Evolutionary conservation across 306 rosid genomes (phyloP).

Genomic region (Prunus armeniaca): DNA sequence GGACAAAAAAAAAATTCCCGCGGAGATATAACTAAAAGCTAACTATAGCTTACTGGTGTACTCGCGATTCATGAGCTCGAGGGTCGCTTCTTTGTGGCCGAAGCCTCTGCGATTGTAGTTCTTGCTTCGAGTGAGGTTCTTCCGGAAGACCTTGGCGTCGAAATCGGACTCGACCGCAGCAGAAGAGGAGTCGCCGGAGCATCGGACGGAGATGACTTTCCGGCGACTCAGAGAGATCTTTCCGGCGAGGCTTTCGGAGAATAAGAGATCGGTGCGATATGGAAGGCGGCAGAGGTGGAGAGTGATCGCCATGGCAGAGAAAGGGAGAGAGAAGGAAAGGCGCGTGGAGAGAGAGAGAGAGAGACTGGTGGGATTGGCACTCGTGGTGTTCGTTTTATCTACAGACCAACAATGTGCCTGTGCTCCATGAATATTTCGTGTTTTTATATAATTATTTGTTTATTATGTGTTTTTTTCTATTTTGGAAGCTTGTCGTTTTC

Average conservation of each 20-base stretch:
- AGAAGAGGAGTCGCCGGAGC: conserved; percentile 47
- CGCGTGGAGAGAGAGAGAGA: not conserved
- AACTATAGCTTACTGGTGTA: conserved; percentile 58
- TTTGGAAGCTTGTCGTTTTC: conserved; percentile 7
- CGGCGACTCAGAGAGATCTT: conserved; percentile 32
- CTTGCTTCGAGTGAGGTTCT: conserved; percentile 79
- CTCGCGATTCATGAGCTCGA: conserved; percentile 82
- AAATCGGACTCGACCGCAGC: conserved; percentile 54
- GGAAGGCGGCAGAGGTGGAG: conserved; percentile 62
- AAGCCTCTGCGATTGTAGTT: conserved; percentile 89
- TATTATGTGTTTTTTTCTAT: not conserved
- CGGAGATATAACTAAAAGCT: too few relatives aligned
- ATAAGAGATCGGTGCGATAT: conserved; percentile 35
- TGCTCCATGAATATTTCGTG: conserved; percentile 14
- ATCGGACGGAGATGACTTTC: conserved; percentile 50
- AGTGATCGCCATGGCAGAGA: conserved; percentile 58
- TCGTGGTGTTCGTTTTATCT: conserved; percentile 23
- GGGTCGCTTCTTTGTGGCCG: conserved; percentile 83
- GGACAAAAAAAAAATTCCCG: too few relatives aligned
- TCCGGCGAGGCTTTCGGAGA: conserved; percentile 34
- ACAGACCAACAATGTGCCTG: not conserved
- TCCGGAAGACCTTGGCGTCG: conserved; percentile 82
- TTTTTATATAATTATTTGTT: not conserved
- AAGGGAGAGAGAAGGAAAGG: not conserved
- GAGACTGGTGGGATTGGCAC: not conserved